Conservation (phyloP, 495 filamentous ascomycete species). For the Cercophora newfieldiana region DNA sequence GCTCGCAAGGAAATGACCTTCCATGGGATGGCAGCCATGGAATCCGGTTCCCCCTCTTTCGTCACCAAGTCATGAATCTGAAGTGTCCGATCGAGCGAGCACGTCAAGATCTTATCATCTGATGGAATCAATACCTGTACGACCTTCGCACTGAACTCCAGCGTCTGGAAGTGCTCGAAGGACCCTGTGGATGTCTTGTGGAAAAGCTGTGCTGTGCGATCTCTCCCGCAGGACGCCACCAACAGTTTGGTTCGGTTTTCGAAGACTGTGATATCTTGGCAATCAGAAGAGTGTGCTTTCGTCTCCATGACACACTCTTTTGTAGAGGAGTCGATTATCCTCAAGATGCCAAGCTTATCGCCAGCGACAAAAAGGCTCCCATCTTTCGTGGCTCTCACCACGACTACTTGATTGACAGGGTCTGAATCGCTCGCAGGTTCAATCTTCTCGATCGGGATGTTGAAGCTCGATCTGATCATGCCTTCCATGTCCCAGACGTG, state of each 20-base stretch:
- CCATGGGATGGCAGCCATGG: conserved; percentile 72
- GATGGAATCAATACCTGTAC: conserved; percentile 50
- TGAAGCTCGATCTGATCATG: conserved; percentile 59
- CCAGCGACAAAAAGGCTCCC: conserved; percentile 72
- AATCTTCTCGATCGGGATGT: conserved; percentile 68
- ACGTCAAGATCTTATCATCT: conserved; percentile 70
- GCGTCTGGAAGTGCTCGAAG: conserved; percentile 53
- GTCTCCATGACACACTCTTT: conserved; percentile 60
- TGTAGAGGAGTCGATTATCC: conserved; percentile 52
- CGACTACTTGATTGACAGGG: conserved; percentile 71
- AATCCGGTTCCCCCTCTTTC: conserved; percentile 65
- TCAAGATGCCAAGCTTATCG: conserved; percentile 80
- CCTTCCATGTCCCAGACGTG: conserved; percentile 81
- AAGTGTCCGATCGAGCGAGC: conserved; percentile 83
- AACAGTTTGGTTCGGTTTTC: conserved; percentile 56
- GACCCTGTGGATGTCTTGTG: conserved; percentile 49
- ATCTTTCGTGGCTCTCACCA: conserved; percentile 60
- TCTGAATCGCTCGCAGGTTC: conserved; percentile 56
- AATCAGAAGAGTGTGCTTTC: conserved; percentile 84
- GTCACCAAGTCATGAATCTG: conserved; percentile 75
- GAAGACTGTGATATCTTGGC: conserved; percentile 74
- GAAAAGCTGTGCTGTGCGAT: conserved; percentile 90
- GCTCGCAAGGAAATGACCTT: conserved; percentile 79
- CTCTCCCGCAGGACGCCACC: conserved; percentile 78
- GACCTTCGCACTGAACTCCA: conserved; percentile 50